Conservation (phyloP, 2,329 filamentous ascomycete genomes). For the Fusarium mundagurra region DNA sequence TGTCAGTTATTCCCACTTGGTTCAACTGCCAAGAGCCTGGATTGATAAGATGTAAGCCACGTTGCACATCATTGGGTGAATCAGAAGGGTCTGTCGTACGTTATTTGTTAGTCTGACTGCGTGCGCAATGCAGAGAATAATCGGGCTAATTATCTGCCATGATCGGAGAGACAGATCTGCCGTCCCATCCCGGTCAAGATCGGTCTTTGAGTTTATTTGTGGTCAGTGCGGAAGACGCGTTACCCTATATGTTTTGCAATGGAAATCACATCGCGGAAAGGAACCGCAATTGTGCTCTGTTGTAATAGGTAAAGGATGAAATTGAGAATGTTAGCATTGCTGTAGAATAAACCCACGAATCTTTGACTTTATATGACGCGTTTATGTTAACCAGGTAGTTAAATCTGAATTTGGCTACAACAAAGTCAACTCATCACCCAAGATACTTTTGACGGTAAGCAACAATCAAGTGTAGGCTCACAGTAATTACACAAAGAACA, state of each 20-base stretch:
- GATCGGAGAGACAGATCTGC: not conserved
- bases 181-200: not conserved
- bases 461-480: too few relatives aligned
- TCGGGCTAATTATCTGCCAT: not conserved
- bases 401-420: rapidly evolving
- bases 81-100: not conserved
- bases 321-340: rapidly evolving
- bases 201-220: not conserved
- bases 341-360: rapidly evolving
- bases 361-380: rapidly evolving
- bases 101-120: not conserved
- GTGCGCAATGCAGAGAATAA: not conserved
- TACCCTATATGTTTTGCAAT: not conserved
- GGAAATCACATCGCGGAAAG: rapidly evolving
- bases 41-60: not conserved
- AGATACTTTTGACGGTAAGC: too few relatives aligned
- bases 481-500: too few relatives aligned
- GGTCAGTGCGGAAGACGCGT: not conserved
- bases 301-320: rapidly evolving
- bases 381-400: rapidly evolving
- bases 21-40: not conserved
- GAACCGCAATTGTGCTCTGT: rapidly evolving
- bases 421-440: too few relatives aligned
- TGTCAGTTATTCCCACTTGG: not conserved
- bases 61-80: not conserved